Conservation (phyloP, 768 basidiomycete species). For the Terana coerulea region DNA sequence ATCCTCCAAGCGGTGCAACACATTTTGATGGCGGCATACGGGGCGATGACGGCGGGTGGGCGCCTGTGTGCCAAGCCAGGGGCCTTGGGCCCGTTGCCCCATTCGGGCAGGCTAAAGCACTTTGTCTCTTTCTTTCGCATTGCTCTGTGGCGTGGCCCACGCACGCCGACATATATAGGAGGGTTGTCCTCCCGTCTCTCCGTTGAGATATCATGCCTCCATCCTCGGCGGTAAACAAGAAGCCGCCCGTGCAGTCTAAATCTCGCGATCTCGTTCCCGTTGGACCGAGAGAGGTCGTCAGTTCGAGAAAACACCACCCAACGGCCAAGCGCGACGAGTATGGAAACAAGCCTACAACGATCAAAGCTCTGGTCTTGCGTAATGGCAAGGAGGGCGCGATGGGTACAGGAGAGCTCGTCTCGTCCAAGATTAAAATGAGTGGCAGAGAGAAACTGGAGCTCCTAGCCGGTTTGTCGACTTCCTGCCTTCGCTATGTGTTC, state of each 20-base stretch:
- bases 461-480: slow-evolving; percentile 53
- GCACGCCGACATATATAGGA: background rate
- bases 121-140: background rate
- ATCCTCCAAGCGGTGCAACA: too few species aligned
- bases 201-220: slow-evolving; percentile 19
- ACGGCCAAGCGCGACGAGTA: slow-evolving; percentile 42
- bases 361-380: slow-evolving; percentile 69
- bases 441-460: slow-evolving; percentile 81
- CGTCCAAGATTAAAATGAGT: slow-evolving; percentile 53
- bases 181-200: background rate
- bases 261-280: slow-evolving; percentile 47
- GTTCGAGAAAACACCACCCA: slow-evolving; percentile 18
- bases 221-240: background rate
- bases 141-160: background rate
- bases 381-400: slow-evolving; percentile 72
- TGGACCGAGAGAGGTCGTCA: slow-evolving; percentile 51
- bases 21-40: too few species aligned
- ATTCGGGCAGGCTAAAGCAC: too few species aligned
- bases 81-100: too few species aligned
- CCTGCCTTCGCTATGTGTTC: slow-evolving; percentile 1
- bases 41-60: slow-evolving; percentile 1
- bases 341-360: slow-evolving; percentile 57
- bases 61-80: too few species aligned
- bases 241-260: slow-evolving; percentile 12
- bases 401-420: slow-evolving; percentile 61